phyloP scores from a whole-genome alignment of 139 green algal species.

The Closterium sp. region DNA sequence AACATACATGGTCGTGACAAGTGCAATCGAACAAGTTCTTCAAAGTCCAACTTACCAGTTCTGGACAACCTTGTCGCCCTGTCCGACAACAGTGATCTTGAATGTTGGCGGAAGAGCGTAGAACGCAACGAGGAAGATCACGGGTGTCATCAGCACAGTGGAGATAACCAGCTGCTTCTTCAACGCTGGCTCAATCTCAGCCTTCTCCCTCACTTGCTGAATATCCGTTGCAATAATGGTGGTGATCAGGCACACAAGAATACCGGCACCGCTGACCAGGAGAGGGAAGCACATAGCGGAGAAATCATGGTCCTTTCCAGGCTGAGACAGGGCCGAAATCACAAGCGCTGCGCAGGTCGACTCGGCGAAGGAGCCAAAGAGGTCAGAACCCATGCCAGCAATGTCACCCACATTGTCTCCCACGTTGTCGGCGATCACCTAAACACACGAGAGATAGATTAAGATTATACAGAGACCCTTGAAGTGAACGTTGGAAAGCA shows the following conservation, averaged over 20 bases:
- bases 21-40: neutral
- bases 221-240: slow-evolving; percentile 58
- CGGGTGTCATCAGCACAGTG: slow-evolving; percentile 55
- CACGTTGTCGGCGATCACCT: slow-evolving; percentile 76
- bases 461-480: too few species aligned
- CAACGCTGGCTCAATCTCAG: slow-evolving; percentile 49
- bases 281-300: slow-evolving; percentile 59
- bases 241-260: slow-evolving; percentile 58
- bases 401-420: slow-evolving; percentile 99
- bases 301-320: slow-evolving; percentile 34
- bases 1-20: neutral
- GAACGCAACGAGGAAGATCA: slow-evolving; percentile 48
- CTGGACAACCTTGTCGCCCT: slow-evolving; percentile 62
- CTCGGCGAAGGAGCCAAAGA: slow-evolving; percentile 80
- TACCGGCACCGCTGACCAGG: slow-evolving; percentile 56
- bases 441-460: neutral
- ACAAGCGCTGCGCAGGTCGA: slow-evolving; percentile 69
- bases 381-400: slow-evolving; percentile 95
- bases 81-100: slow-evolving; percentile 43
- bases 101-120: slow-evolving; percentile 44
- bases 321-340: slow-evolving; percentile 50
- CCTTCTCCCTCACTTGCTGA: slow-evolving; percentile 23
- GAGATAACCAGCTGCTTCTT: slow-evolving; percentile 56
- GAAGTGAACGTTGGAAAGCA: neutral
- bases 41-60: slow-evolving; percentile 62